Conservation (phyloP, 257 asterid species). For the Solanum pimpinellifolium region DNA sequence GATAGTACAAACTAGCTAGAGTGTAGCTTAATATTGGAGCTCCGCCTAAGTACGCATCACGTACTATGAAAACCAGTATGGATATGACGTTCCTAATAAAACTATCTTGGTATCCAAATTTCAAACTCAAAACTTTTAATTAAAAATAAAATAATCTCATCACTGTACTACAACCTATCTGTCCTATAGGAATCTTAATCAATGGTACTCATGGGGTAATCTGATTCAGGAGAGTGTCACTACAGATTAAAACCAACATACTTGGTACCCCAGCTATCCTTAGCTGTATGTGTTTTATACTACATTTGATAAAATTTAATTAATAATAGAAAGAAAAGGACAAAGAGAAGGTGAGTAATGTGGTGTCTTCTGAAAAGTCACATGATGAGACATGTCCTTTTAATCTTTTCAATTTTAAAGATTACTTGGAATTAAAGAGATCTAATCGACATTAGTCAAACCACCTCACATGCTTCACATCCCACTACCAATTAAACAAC, state of each 20-base stretch:
- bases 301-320: background rate
- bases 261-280: conserved; percentile 4
- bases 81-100: too few relatives aligned
- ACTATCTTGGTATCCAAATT: too few relatives aligned
- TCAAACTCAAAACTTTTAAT: too few relatives aligned
- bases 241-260: background rate
- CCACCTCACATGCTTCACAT: conserved; percentile 15
- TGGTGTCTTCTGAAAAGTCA: conserved; percentile 11
- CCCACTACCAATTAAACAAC: background rate
- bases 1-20: too few relatives aligned
- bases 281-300: conserved; percentile 10
- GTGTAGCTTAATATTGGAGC: too few relatives aligned
- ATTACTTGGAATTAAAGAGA: conserved; percentile 1
- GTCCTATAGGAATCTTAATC: background rate
- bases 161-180: too few relatives aligned
- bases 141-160: too few relatives aligned
- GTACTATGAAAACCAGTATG: too few relatives aligned
- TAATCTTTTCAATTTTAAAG: conserved; percentile 1
- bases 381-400: conserved; percentile 18
- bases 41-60: too few relatives aligned
- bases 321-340: background rate
- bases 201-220: background rate
- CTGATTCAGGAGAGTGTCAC: background rate
- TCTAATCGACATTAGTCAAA: conserved; percentile 7
- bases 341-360: conserved; percentile 5